phyloP scores from a whole-genome alignment of 2,329 filamentous ascomycete species.

The Colletotrichum sp. region DNA sequence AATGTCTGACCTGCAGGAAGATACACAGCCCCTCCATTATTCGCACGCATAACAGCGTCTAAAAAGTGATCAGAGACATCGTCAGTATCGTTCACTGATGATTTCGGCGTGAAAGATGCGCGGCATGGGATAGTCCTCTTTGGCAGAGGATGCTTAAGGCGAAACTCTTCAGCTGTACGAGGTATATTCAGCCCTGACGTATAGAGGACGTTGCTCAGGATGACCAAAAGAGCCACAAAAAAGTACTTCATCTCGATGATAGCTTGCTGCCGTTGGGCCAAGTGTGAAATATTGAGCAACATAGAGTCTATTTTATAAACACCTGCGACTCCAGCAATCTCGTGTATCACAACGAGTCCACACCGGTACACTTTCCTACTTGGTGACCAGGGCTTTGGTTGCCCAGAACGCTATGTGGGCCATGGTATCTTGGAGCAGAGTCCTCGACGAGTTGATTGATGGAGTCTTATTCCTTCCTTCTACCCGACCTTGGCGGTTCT shows the following conservation, averaged over 20 bases:
- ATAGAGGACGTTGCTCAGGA: not conserved
- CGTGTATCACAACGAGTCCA: not conserved
- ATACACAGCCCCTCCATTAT: slow-evolving; percentile 62
- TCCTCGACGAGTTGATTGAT: not conserved
- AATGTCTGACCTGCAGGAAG: slow-evolving; percentile 59
- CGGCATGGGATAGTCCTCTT: slow-evolving; percentile 25
- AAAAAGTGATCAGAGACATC: slow-evolving; percentile 63
- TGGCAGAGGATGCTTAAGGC: slow-evolving; percentile 41
- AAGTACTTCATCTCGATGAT: not conserved
- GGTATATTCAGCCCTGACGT: slow-evolving; percentile 28
- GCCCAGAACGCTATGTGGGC: not conserved
- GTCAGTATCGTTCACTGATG: slow-evolving; percentile 58
- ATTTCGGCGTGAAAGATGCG: slow-evolving; percentile 51
- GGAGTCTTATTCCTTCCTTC: not conserved
- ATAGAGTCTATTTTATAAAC: not conserved
- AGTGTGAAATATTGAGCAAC: not conserved
- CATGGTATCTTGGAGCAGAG: not conserved
- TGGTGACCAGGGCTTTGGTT: not conserved
- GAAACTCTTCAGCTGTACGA: slow-evolving; percentile 40
- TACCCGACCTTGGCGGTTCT: not conserved
- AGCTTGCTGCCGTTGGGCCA: not conserved
- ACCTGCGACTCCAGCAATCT: not conserved
- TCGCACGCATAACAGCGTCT: slow-evolving; percentile 58
- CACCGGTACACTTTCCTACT: not conserved
- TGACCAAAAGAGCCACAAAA: not conserved